These are phyloP conservation scores for Thozetella sp. DNA, from an alignment of 495 filamentous ascomycete species.

Conservation along the genomic window DNA sequence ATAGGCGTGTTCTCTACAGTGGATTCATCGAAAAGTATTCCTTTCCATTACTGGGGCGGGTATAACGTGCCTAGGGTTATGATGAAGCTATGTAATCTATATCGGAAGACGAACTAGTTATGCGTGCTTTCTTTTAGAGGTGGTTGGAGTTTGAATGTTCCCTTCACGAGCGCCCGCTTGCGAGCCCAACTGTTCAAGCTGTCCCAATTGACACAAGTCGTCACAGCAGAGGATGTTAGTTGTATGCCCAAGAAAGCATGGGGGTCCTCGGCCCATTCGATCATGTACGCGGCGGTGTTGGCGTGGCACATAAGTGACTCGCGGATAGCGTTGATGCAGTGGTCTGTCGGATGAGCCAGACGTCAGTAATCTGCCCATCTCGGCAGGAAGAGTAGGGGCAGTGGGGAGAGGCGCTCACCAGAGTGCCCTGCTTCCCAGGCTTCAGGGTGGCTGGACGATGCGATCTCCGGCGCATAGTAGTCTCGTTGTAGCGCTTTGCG, in stretches of 20 bases:
- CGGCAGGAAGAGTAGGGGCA: background rate
- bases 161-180: too few relatives aligned
- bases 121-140: too few relatives aligned
- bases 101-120: too few relatives aligned
- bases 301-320: constrained; percentile 28
- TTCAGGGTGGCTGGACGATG: background rate
- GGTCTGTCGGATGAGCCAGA: constrained; percentile 11
- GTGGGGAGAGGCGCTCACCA: background rate
- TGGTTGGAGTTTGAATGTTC: too few relatives aligned
- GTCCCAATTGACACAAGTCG: too few relatives aligned
- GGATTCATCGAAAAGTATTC: too few relatives aligned
- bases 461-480: constrained; percentile 4
- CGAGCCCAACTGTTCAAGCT: too few relatives aligned
- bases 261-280: constrained; percentile 14
- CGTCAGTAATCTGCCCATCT: background rate
- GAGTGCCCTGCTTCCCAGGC: background rate
- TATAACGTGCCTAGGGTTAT: too few relatives aligned
- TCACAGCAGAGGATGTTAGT: background rate
- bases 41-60: too few relatives aligned
- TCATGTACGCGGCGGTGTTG: constrained; percentile 18
- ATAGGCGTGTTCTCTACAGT: too few relatives aligned
- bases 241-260: background rate
- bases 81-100: too few relatives aligned
- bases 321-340: constrained; percentile 27
- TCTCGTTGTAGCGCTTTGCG: constrained; percentile 16